A percentile compares a stretch with the other conserved stretches of the same genome.
These are phyloP conservation scores for Meyerozyma carpophila DNA, from an alignment of 1,139 yeast species.

Conservation along the genomic window DNA sequence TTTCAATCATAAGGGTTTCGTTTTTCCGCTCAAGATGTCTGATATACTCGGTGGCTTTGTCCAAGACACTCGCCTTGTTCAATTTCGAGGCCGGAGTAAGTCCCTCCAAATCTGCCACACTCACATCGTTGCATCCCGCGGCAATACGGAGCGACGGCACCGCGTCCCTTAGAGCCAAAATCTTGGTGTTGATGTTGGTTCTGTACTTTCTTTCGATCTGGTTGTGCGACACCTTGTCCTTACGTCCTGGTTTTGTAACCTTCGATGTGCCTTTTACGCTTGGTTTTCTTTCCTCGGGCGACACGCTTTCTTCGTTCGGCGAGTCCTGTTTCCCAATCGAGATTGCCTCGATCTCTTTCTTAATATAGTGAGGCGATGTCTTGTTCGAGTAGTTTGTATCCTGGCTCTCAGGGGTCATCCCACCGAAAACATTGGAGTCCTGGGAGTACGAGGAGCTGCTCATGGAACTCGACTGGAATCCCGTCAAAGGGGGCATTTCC, in stretches of 20 bases:
- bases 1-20: constrained; percentile 49
- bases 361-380: background rate
- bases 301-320: background rate
- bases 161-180: constrained; percentile 64
- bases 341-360: background rate
- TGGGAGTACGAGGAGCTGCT: background rate
- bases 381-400: background rate
- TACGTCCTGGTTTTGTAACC: constrained; percentile 31
- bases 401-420: background rate
- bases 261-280: constrained; percentile 8
- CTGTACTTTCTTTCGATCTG: constrained; percentile 77
- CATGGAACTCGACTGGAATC: constrained; percentile 1
- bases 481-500: background rate
- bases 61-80: constrained; percentile 82
- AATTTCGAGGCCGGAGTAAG: constrained; percentile 81
- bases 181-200: constrained; percentile 71
- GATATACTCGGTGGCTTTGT: constrained; percentile 89
- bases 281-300: background rate
- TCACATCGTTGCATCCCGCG: constrained; percentile 34
- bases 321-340: background rate
- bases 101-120: constrained; percentile 64
- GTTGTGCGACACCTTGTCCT: constrained; percentile 69
- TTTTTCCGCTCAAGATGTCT: constrained; percentile 74
- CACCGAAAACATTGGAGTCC: constrained; percentile 1
- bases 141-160: constrained; percentile 60